Evolutionary conservation across 1,284 basidiomycete genomes (phyloP), one percentile per base, ranked within the genome.

Genomic region (Wolfiporia cocos): DNA sequence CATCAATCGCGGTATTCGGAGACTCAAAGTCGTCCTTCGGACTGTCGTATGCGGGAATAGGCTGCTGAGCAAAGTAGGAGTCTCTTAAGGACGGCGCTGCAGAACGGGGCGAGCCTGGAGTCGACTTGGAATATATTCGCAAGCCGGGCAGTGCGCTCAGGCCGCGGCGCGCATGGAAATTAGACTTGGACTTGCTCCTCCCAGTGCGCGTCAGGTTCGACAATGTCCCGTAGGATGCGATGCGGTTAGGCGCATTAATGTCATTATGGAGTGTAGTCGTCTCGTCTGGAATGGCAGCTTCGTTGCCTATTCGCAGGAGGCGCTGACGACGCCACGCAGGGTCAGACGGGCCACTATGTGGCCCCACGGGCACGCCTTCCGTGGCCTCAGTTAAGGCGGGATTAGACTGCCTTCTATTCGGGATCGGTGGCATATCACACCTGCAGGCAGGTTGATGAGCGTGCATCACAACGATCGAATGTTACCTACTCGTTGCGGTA

Each of bases 1-100:
- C 73, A 50, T 83, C 81, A 18, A 76, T 65, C 36, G 76, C 77
- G 15, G 69, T 60, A 18, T 71, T 71, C 1, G 34, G 37, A 24
- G 62, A 55, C 22, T 55, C 57, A 12, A 61, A 17, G 54, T 41
- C 19, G 46, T 63, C 60, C 33, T 62, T 64, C 14, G 62, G 58
- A 9, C 73, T 71, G 51, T 90, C 87, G 49, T 90, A 90, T 1
- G 84, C 75, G 2, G 85, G 82, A 42, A 86, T 81, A 0, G 81
- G 80, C 14, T 82, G 74, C 47, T 78, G 70, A 53, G 57, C 53
- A 28, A 71, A 65, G 47, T 62, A 68, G 7, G 67, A 63, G 39
- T 69, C 67, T 7, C 66, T 62, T 34, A 71, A 61, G 23, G 65
- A 61, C n/a, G n/a, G n/a, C 21, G 65, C 59, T 11, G 56, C 24